Conservation (phyloP, 75 land plant genomes). For the Pseudotsuga menziesii region DNA sequence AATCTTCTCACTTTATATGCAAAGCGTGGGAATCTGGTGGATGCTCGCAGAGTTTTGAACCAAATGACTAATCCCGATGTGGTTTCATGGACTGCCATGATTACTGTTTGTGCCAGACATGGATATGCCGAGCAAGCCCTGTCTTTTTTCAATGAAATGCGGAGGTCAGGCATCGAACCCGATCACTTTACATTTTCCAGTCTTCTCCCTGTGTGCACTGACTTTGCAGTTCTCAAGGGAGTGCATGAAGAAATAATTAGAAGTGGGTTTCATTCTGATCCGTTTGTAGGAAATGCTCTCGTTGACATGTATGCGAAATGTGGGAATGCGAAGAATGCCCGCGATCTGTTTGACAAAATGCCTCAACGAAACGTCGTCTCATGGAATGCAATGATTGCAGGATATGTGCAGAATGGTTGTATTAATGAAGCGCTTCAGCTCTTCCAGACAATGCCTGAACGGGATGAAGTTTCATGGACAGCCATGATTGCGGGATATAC, state of each 20-base stretch:
- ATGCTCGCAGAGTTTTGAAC: constrained; percentile 27
- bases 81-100: constrained; percentile 51
- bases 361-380: too few species aligned
- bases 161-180: constrained; percentile 14
- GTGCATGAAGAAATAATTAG: constrained; percentile 30
- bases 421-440: too few species aligned
- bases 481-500: too few species aligned
- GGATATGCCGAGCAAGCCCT: constrained; percentile 38
- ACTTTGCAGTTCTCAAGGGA: constrained; percentile 12
- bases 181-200: neutral
- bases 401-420: too few species aligned
- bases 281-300: constrained; percentile 26
- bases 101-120: constrained; percentile 32
- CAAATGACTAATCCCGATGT: constrained; percentile 30
- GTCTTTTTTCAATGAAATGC: constrained; percentile 37
- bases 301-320: constrained; percentile 42
- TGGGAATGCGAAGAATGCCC: constrained; percentile 23
- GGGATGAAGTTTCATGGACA: too few species aligned
- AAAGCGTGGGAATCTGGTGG: constrained; percentile 25
- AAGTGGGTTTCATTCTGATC: constrained; percentile 15
- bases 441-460: too few species aligned
- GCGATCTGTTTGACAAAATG: constrained; percentile 19
- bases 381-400: too few species aligned
- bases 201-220: constrained; percentile 9
- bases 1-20: constrained; percentile 47